Evolutionary conservation across 345 rosid species (phyloP), one percentile per base, ranked within the genome.

Genomic region (Murraya paniculata): DNA sequence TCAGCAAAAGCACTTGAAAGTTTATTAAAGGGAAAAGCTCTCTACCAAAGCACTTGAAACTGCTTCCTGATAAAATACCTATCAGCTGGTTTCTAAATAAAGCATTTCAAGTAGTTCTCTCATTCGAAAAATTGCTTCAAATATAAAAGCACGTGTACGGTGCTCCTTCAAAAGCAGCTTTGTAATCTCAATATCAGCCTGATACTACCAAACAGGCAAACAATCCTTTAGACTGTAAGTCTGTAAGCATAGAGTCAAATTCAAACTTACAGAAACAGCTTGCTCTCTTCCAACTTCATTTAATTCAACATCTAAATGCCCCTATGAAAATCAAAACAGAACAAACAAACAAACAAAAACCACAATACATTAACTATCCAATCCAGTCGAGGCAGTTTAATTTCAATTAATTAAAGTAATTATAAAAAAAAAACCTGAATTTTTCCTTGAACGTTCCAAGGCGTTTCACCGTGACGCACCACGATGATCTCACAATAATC

Each of bases 391-490:
- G 18, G 50, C 50, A 45, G 1, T 45, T 13, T 13, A 45, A 45
- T 10, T 45, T 45, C 50, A 45, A 13, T 45, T 45, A 45, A 45
- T 13, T 28, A 19, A 69, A 22, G n/a, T 61, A 25, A 69, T 19
- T 6, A 25, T 48, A 65, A 59, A 55, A 13, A 27, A 19, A 14
- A 27, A 21, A 91, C 98, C 92, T 91, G 97, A 77, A 92, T 79
- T 78, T 86, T 91, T 83, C 92, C 88, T 57, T 88, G 87, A 2
- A 85, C 89, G 73, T 94, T 94, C 98, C 96, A 94, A 76, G 81
- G 89, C 41, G 94, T 94, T 85, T 94, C 96, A 5, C 97, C 92
- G 55, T 94, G 97, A 73, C 94, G 96, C 16, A 94, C 88, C 55
- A 92, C 91, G 72, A 94, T 68, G 64, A 94, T 87, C 89, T 92